Evolutionary conservation across 495 filamentous ascomycete species (phyloP), one percentile per base, ranked within the genome.

Genomic region (Sabuloglossum arenarium): DNA sequence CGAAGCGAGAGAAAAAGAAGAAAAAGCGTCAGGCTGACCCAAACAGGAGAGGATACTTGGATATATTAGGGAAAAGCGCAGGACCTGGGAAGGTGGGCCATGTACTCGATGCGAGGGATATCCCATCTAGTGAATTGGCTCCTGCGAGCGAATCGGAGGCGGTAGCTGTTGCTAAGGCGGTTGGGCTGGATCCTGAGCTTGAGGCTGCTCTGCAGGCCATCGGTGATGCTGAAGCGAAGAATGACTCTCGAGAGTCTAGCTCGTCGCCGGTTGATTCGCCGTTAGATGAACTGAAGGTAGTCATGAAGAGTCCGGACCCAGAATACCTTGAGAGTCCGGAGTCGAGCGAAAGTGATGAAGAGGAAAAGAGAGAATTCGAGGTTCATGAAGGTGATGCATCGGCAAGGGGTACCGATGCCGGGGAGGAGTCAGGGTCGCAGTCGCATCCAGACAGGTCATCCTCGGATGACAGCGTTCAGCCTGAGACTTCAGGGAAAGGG

Each of bases 1-100:
- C 86, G 54, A 94, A 96, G 70, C 84, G 91, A 5, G 76, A 82
- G 60, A 94, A 93, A 69, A 94, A 93, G 67, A 95, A 94, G 67
- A 75, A 76, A 59, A 95, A 95, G 71, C 84, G 91, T 29, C 77
- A 79, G 14, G 77, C 80, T 46, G 86, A 97, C 59, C 87, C 88
- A 6, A 72, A 66, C 31, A 74, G 91, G 47, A 81, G 83, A 59
- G 82, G 78, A 54, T 98, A 98, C 68, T 77, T 79, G 39, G 77
- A 83, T 51, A 87, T 96, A 55, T 67, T 96, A 11, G 78, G 84
- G 55, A 67, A 77, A 64, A 77, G 72, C 59, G 73, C 70, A 54
- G 66, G 28, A 14, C 6, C 52, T 11, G 53, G 30, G 9, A 46
- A 58, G 50, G 50, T 30, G 11, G 59, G 53, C 24, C 58, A 65